Evolutionary conservation across 306 rosid species (phyloP).

Genomic region (Parietaria judaica): DNA sequence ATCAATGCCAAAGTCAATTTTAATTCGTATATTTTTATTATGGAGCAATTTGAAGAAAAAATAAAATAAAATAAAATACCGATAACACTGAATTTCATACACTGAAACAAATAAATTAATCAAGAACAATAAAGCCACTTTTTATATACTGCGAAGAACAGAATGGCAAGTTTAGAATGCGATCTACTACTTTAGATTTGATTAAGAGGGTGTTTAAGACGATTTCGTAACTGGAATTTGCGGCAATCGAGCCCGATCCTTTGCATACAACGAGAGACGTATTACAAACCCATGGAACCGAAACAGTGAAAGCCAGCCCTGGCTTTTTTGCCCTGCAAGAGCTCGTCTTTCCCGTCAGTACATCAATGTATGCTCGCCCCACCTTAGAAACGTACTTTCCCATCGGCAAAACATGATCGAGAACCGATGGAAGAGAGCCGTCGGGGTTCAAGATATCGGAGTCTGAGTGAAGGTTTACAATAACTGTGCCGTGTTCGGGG

Average conservation of each 20-base stretch:
- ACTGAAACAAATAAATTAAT: slow-evolving; percentile 20
- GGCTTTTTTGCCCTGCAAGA: slow-evolving; percentile 20
- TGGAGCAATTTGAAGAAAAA: too few relatives aligned
- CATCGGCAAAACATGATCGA: slow-evolving; percentile 50
- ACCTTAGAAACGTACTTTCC: slow-evolving; percentile 57
- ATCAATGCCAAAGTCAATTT: too few relatives aligned
- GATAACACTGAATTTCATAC: too few relatives aligned
- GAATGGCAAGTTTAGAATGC: slow-evolving; percentile 57
- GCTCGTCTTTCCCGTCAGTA: slow-evolving; percentile 37
- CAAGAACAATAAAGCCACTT: slow-evolving; percentile 56
- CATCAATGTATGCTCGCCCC: slow-evolving; percentile 62
- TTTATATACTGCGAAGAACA: slow-evolving; percentile 64
- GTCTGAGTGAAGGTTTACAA: slow-evolving; percentile 95
- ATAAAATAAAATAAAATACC: too few relatives aligned
- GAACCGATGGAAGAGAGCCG: slow-evolving; percentile 44
- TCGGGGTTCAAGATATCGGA: slow-evolving; percentile 37
- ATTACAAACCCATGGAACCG: slow-evolving; percentile 88
- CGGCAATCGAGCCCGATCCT: slow-evolving; percentile 35
- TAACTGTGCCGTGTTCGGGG: slow-evolving; percentile 81
- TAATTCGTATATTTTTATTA: too few relatives aligned
- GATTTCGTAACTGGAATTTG: slow-evolving; percentile 26
- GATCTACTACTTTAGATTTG: slow-evolving; percentile 71
- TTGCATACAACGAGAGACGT: slow-evolving; percentile 75
- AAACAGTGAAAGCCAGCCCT: slow-evolving; percentile 71
- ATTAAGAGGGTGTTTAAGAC: slow-evolving; percentile 38